A percentile compares a stretch with the other conserved stretches of the same genome.
Evolutionary conservation across 2,329 filamentous ascomycete species (phyloP).

Genomic region (Coniella vitis): DNA sequence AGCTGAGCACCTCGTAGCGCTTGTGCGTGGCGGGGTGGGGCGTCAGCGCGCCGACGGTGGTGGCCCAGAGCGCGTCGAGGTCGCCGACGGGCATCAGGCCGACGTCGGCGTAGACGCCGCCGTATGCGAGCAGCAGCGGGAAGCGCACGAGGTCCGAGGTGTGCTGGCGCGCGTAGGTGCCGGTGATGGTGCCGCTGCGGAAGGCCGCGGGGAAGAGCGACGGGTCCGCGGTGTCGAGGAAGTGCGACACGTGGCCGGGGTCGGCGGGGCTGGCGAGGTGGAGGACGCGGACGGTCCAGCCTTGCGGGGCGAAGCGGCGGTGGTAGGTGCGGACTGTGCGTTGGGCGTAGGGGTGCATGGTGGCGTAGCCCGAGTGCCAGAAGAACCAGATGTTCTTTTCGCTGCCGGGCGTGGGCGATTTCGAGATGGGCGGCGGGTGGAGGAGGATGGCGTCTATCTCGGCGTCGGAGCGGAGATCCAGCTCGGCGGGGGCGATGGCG

Average conservation of each 20-base stretch:
- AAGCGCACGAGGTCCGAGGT: conserved; percentile 52
- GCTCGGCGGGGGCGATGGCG: conserved; percentile 29
- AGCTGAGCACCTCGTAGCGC: conserved; percentile 41
- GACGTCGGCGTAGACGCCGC: conserved; percentile 52
- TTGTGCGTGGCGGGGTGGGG: conserved; percentile 22
- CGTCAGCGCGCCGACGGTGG: conserved; percentile 37
- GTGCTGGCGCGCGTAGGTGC: conserved; percentile 45
- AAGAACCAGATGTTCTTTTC: conserved; percentile 54
- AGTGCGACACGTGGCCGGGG: conserved; percentile 40
- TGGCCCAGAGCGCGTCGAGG: conserved; percentile 45
- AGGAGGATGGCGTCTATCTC: conserved; percentile 38
- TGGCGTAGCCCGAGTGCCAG: conserved; percentile 44
- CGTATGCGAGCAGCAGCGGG: conserved; percentile 48
- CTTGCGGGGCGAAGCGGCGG: conserved; percentile 41
- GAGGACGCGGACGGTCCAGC: conserved; percentile 48
- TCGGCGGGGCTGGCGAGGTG: conserved; percentile 35
- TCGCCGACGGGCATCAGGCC: conserved; percentile 52
- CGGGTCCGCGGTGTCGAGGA: conserved; percentile 38
- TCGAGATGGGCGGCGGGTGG: conserved; percentile 32
- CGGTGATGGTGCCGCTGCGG: conserved; percentile 38
- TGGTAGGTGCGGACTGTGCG: conserved; percentile 49
- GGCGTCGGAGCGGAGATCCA: conserved; percentile 40
- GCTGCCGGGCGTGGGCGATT: conserved; percentile 17
- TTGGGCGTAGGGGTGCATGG: conserved; percentile 44
- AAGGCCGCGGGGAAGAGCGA: conserved; percentile 43